phyloP scores from a whole-genome alignment of 129 eudicot species.

The Daucus carota region DH1_v3.0 NC_030384.2:31659501-31660000 shows the following conservation, averaged over 20 bases:
- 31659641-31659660: constrained; percentile 21
- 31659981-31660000: neutral
- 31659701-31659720: constrained; percentile 6
- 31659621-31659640: constrained; percentile 11
- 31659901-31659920: neutral
- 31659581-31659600: constrained; percentile 13
- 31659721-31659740: constrained; percentile 29
- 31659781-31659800: neutral
- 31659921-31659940: neutral
- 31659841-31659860: neutral
- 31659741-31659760: constrained; percentile 10
- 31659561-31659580: neutral
- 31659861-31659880: neutral
- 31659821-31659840: neutral
- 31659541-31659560: no score
- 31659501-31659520: no score
- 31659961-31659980: neutral
- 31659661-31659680: constrained; percentile 15
- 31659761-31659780: neutral
- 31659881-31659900: neutral
- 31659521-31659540: no score
- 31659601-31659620: constrained; percentile 4
- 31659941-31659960: neutral
- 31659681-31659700: constrained; percentile 17
- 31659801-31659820: neutral